phyloP scores from a whole-genome alignment of 75 land plant genomes.

The Selaginella tamariscina region DNA sequence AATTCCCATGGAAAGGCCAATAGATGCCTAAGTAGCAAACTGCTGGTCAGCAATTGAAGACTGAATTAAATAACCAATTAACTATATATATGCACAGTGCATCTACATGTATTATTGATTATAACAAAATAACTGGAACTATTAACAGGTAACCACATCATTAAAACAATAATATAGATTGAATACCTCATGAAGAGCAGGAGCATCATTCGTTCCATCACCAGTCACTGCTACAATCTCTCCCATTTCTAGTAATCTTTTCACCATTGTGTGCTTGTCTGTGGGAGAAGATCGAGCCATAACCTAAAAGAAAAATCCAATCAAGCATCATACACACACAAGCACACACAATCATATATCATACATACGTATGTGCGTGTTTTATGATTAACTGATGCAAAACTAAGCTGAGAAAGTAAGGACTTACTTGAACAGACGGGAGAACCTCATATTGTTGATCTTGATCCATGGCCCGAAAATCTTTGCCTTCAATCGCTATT shows the following conservation, averaged over 20 bases:
- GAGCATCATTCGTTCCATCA: conserved; percentile 98
- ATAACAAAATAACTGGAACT: no score
- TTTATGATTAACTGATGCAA: background rate
- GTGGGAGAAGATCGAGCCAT: conserved; percentile 97
- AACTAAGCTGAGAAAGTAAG: background rate
- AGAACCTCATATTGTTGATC: conserved; percentile 27
- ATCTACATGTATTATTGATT: no score
- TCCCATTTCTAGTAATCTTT: conserved; percentile 61
- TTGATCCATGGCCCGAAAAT: conserved; percentile 48
- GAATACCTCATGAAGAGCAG: conserved; percentile 80
- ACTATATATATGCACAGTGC: no score
- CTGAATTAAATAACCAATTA: background rate
- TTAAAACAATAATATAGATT: no score
- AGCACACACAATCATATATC: no score
- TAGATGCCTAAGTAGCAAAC: conserved; percentile 9
- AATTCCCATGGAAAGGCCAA: conserved; percentile 13
- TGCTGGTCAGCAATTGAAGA: no score
- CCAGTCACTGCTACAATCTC: conserved; percentile 96
- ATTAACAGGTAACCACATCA: no score
- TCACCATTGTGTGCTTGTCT: conserved; percentile 83
- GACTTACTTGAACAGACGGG: conserved; percentile 18
- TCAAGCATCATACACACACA: no score
- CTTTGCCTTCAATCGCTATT: conserved; percentile 56
- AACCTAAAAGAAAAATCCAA: conserved; percentile 49
- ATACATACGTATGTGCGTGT: no score